Evolutionary conservation across 148 eudicot species (phyloP).

Genomic region (Cornus florida): DNA sequence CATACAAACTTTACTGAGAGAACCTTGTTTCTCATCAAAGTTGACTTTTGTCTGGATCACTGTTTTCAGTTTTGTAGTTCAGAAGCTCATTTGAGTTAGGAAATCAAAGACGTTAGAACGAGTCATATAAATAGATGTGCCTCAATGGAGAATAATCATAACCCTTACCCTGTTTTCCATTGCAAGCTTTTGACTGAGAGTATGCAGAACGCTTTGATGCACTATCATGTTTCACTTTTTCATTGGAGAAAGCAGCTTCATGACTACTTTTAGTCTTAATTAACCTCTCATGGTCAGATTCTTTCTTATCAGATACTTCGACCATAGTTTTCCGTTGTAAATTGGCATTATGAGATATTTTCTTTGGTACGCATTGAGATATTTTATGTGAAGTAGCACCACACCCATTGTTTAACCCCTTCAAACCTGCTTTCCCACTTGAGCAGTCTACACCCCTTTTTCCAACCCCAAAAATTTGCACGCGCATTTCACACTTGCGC

Average conservation of each 20-base stretch:
- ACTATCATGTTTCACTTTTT: background rate
- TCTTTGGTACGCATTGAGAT: slow-evolving; percentile 30
- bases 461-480: slow-evolving; percentile 55
- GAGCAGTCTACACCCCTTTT: slow-evolving; percentile 25
- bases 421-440: slow-evolving; percentile 21
- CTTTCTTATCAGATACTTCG: slow-evolving; percentile 12
- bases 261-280: slow-evolving; percentile 1
- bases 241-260: slow-evolving; percentile 7
- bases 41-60: slow-evolving; percentile 20
- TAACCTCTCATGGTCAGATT: background rate
- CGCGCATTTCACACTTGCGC: slow-evolving; percentile 61
- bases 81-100: slow-evolving; percentile 7
- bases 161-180: slow-evolving; percentile 32
- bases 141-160: background rate
- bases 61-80: slow-evolving; percentile 21
- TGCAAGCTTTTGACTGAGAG: slow-evolving; percentile 23
- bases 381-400: slow-evolving; percentile 23
- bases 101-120: background rate
- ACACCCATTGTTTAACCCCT: slow-evolving; percentile 25
- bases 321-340: slow-evolving; percentile 12
- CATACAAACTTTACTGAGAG: slow-evolving; percentile 37
- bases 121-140: background rate
- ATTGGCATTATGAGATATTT: slow-evolving; percentile 23
- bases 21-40: slow-evolving; percentile 30
- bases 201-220: slow-evolving; percentile 9